Base-by-base conservation (phyloP, 768 basidiomycete species). In the Boletellus emodensis region DNA sequence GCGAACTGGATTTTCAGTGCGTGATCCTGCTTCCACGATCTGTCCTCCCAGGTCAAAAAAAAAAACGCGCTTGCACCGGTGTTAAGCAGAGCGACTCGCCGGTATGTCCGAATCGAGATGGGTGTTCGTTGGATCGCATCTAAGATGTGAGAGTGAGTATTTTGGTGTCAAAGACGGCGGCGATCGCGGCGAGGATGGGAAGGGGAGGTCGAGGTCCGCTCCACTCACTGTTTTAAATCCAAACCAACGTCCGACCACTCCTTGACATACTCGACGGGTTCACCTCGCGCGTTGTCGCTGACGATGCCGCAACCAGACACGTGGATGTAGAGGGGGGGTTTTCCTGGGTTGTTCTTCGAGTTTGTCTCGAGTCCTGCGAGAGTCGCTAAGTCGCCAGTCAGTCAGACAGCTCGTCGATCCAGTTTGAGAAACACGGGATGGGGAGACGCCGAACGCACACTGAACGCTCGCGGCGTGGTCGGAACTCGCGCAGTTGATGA, bases 311-410 rank as follows among this genome's bases (percentile, higher is more conserved):
- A 59, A 3, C 76, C 75, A 1, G 75, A 75, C 17, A 74, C 59
- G 36, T 78, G 75, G 41, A 77, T 64, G 46, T 75, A 77, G 22
- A 76, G 48, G 0, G 75, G 76, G 1, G 73, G 71, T 24, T 68
- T 66, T 12, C 64, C 71, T 2, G 71, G 71, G 12, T 67, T 58
- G 26, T 54, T 57, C n/a, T 58, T 61, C 14, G 72, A 70, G 48
- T 64, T 64, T n/a, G 57, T 67, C 53, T 72, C 66, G 14, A 77
- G 60, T 12, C 73, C 75, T 2, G 58, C 60, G 2, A 76, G 66
- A 22, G 66, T 75, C 1, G 72, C 75, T 72, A 48, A 7, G 41
- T 39, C 22, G 22, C 1, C 20, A 10, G 9, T 26, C n/a, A 6
- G 32, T 49, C 28, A 54, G 17, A 38, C 39, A 2, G 44, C 13